A percentile compares a stretch with the other conserved stretches of the same genome.
Conservation (phyloP, 2,329 filamentous ascomycete species). For the Alternaria angustiovoidea region DNA sequence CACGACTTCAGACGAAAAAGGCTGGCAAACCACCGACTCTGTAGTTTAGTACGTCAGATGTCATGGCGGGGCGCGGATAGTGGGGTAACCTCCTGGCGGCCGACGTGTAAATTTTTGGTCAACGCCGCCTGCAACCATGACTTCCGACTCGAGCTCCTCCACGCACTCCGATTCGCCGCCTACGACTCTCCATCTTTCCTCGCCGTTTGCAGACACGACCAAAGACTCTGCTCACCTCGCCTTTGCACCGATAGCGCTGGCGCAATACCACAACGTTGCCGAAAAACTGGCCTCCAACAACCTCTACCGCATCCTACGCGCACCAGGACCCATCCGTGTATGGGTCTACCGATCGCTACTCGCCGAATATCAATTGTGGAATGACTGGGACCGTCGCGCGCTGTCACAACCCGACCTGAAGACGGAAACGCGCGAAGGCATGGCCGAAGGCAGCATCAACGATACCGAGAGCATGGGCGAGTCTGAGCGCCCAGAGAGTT, state of each 20-base stretch:
- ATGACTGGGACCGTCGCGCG: conserved; percentile 26
- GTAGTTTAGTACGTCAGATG: background rate
- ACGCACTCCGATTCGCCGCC: conserved; percentile 15
- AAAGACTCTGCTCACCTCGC: conserved; percentile 20
- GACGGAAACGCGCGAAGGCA: conserved; percentile 2
- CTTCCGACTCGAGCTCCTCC: conserved; percentile 15
- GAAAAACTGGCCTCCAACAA: conserved; percentile 36
- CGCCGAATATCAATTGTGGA: conserved; percentile 32
- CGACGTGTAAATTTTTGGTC: conserved; percentile 13
- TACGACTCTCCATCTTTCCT: background rate
- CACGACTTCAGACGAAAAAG: background rate
- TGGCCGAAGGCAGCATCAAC: conserved; percentile 16
- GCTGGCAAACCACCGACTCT: background rate
- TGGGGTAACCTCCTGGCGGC: conserved; percentile 9
- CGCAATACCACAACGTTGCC: conserved; percentile 34
- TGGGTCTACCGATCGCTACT: conserved; percentile 39
- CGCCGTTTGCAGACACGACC: conserved; percentile 12
- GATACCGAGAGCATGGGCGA: conserved; percentile 21
- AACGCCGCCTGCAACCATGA: conserved; percentile 12
- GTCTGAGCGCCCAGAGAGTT: conserved; percentile 26
- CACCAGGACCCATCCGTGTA: conserved; percentile 36
- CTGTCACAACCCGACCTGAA: conserved; percentile 9
- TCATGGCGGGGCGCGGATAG: conserved; percentile 1
- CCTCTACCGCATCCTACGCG: conserved; percentile 34
- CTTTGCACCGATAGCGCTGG: conserved; percentile 33